Conservation (phyloP, 768 basidiomycete species). For the Punctularia strigosozonata region DNA sequence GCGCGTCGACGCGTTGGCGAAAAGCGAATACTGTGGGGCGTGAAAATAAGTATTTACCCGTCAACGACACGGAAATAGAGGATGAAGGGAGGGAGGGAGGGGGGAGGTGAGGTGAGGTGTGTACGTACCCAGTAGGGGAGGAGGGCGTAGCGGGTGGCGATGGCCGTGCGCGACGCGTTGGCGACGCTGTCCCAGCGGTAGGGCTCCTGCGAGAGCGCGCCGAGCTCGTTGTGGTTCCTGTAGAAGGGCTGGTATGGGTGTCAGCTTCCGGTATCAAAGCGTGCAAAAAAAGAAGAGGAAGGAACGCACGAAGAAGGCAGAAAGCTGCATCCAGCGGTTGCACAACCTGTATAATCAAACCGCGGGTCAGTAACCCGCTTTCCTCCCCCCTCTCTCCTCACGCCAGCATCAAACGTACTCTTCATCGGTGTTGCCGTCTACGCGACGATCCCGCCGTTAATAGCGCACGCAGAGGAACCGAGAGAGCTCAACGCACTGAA, state of each 20-base stretch:
- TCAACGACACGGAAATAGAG: conserved; percentile 2
- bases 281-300: too few relatives aligned
- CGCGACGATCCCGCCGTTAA: conserved; percentile 5
- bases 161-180: conserved; percentile 58
- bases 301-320: conserved; percentile 67
- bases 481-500: conserved; percentile 37
- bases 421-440: conserved; percentile 56
- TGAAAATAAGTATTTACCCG: neutral
- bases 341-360: too few relatives aligned
- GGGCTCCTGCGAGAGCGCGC: conserved; percentile 67
- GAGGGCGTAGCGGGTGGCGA: conserved; percentile 57
- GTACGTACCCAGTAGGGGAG: conserved; percentile 75
- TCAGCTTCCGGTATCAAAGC: too few relatives aligned
- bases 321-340: conserved; percentile 80
- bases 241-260: too few relatives aligned
- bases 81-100: conserved; percentile 5
- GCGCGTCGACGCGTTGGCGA: conserved; percentile 49
- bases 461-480: conserved; percentile 6
- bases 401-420: too few relatives aligned
- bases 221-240: conserved; percentile 61
- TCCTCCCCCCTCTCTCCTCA: too few relatives aligned
- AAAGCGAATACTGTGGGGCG: conserved; percentile 48
- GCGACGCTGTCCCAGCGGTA: conserved; percentile 77
- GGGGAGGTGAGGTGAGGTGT: too few relatives aligned
- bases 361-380: too few relatives aligned